Evolutionary conservation across 2,329 filamentous ascomycete genomes (phyloP), one percentile per base, ranked within the genome.

Genomic region (Coniochaeta pulveracea): DNA sequence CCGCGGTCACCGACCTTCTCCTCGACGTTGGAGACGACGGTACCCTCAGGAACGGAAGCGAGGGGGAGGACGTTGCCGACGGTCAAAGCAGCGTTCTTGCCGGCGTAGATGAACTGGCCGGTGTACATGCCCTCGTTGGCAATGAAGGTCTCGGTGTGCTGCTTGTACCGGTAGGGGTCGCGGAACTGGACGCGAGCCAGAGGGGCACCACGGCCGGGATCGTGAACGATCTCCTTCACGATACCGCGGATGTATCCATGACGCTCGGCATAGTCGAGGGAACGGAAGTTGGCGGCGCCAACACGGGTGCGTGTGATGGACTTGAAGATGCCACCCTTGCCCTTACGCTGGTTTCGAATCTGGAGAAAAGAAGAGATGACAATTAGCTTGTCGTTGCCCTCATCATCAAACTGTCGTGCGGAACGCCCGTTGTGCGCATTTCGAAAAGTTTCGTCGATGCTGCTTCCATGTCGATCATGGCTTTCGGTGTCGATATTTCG

Each of bases 81-180:
- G 58, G 84, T 96, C 59, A 98, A 78, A 49, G 81, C 74, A 56
- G 91, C 91, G 72, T 94, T 91, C 85, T 98, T 98, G 63, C 91
- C 91, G 61, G 89, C 91, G 71, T 98, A 98, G 81, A 98, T 86
- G 78, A 98, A 98, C 70, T 98, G 91, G 63, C 91, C 91, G 50
- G 91, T 95, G 85, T 96, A 98, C 88, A 96, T 95, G 73, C 91
- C 91, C 76, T 96, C 91, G 72, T 96, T 98, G 69, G 91, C 91
- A 61, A 98, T 98, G 81, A 98, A 95, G 53, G 91, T 98, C 81
- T 98, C 88, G 65, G 82, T 89, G 64, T 86, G 72, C 63, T 88
- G 80, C 80, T 93, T 94, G 83, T 85, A 96, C 67, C 80, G 78
- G 82, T 98, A 98, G 56, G 91, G 86, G 69, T 93, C 84, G 56